Conservation (phyloP, 148 eudicot species). For the Selenicereus undatus region DNA sequence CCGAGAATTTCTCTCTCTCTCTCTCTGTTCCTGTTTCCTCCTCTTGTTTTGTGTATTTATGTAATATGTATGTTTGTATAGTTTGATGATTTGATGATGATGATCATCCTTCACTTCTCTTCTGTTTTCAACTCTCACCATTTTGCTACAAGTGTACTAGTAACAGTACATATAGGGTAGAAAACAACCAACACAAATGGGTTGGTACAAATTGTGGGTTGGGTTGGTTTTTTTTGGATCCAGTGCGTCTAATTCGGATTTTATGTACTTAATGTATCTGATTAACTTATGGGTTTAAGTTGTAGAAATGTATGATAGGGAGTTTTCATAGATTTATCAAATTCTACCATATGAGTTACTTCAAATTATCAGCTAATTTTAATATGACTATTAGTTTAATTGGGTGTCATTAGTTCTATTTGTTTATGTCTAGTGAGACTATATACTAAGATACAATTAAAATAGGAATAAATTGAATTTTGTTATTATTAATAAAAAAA, state of each 20-base stretch:
- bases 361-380: too few relatives aligned
- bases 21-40: background rate
- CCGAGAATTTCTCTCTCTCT: slow-evolving; percentile 36
- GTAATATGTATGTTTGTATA: too few relatives aligned
- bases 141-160: background rate
- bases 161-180: background rate
- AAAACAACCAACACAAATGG: background rate
- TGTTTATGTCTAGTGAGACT: background rate
- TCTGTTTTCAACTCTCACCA: background rate
- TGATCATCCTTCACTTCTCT: background rate
- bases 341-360: too few relatives aligned
- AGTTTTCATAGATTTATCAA: too few relatives aligned
- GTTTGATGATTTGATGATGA: too few relatives aligned
- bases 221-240: background rate
- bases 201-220: background rate
- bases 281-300: too few relatives aligned
- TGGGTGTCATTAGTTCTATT: background rate
- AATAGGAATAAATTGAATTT: too few relatives aligned
- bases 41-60: background rate
- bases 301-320: too few relatives aligned
- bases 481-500: too few relatives aligned
- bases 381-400: too few relatives aligned
- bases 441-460: too few relatives aligned
- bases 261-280: too few relatives aligned
- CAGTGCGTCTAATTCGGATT: background rate